Conservation (phyloP, 352 stramenopile species). For the Phytophthora capsici region DNA sequence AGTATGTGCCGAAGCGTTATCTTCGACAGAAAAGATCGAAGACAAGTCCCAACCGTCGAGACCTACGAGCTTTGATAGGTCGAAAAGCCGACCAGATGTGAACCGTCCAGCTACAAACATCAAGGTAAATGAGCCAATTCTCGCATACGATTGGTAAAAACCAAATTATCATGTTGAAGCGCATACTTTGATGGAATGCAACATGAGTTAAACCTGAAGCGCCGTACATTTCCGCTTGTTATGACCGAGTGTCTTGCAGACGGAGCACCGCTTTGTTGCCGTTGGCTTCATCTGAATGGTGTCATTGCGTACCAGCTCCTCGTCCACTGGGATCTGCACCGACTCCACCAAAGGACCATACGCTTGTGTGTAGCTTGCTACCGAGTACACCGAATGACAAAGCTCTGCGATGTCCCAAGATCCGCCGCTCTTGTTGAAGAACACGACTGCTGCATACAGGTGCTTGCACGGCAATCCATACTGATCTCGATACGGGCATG, state of each 20-base stretch:
- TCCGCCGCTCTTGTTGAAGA: slow-evolving; percentile 48
- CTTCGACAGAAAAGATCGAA: slow-evolving; percentile 59
- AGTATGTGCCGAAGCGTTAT: slow-evolving; percentile 58
- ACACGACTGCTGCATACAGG: slow-evolving; percentile 37
- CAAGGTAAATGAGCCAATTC: slow-evolving; percentile 15
- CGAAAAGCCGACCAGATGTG: slow-evolving; percentile 7
- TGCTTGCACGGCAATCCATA: slow-evolving; percentile 50
- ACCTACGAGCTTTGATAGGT: slow-evolving; percentile 19
- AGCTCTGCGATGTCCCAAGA: slow-evolving; percentile 44
- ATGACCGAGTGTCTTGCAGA: slow-evolving; percentile 52
- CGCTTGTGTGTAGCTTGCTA: slow-evolving; percentile 36
- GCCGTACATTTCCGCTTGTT: slow-evolving; percentile 50
- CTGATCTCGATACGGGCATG: slow-evolving; percentile 46
- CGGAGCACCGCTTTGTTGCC: slow-evolving; percentile 42
- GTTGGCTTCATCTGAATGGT: slow-evolving; percentile 43
- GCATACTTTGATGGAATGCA: no score
- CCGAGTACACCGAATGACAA: slow-evolving; percentile 42
- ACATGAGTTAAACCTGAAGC: no score
- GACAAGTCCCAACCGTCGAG: slow-evolving; percentile 33
- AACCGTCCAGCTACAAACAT: slow-evolving; percentile 28
- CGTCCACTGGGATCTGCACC: slow-evolving; percentile 50
- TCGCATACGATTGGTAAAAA: slow-evolving; percentile 18
- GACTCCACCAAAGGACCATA: slow-evolving; percentile 37
- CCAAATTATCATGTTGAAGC: slow-evolving; percentile 35
- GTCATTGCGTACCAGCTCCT: slow-evolving; percentile 50